Evolutionary conservation across 495 filamentous ascomycete species (phyloP).

Genomic region (Neurospora cerealis): DNA sequence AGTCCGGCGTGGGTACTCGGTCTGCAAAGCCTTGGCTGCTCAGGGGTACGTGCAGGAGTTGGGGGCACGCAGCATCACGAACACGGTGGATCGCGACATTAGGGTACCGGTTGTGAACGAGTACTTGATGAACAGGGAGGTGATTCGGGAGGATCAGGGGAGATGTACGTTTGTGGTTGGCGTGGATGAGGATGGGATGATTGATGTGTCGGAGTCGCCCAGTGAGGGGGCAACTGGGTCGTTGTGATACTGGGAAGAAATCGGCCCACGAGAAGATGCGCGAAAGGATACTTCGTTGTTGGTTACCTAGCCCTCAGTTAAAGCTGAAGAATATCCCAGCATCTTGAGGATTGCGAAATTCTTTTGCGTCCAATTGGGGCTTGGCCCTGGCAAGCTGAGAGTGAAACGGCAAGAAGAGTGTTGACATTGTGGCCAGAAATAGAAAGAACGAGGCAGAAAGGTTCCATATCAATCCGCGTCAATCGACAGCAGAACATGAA

Average conservation of each 20-base stretch:
- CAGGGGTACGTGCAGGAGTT: constrained; percentile 9
- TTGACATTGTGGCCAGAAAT: neutral
- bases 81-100: constrained; percentile 3
- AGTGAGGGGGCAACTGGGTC: neutral
- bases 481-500: neutral
- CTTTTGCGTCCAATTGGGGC: neutral
- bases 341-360: neutral
- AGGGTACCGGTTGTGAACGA: neutral
- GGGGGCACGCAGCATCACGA: constrained; percentile 28
- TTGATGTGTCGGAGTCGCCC: neutral
- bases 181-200: neutral
- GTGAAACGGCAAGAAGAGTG: neutral
- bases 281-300: neutral
- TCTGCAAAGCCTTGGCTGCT: constrained; percentile 17
- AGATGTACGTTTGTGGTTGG: neutral
- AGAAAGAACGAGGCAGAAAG: neutral
- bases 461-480: neutral
- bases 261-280: neutral
- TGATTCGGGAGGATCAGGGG: neutral
- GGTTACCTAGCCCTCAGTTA: neutral
- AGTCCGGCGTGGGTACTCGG: constrained; percentile 21
- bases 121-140: neutral
- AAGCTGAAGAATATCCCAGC: neutral
- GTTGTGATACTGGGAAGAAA: neutral
- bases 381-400: neutral